Conservation (phyloP, 495 filamentous ascomycete species). For the Hypoxylon rickii region DNA sequence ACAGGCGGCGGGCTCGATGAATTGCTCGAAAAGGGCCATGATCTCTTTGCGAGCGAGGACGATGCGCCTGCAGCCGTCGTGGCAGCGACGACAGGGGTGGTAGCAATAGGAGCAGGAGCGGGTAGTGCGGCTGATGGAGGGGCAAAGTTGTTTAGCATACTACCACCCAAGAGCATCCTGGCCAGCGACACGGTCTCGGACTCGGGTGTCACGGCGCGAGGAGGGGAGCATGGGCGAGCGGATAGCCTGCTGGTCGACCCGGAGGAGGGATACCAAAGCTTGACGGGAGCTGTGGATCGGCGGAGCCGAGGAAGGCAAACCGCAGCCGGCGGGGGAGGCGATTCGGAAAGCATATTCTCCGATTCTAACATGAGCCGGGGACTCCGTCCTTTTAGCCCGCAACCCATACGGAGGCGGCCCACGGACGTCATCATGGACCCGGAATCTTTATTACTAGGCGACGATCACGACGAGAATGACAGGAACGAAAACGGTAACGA, state of each 20-base stretch:
- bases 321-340: too few relatives aligned
- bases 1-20: conserved; percentile 66
- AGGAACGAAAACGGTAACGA: too few relatives aligned
- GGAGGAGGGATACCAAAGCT: conserved; percentile 52
- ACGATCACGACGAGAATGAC: conserved; percentile 3
- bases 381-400: conserved; percentile 59
- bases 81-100: conserved; percentile 4
- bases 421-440: conserved; percentile 46
- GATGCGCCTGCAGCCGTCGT: conserved; percentile 37
- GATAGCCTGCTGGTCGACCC: conserved; percentile 54
- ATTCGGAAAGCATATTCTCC: conserved; percentile 56
- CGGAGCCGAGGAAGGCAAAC: conserved; percentile 21
- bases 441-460: conserved; percentile 41
- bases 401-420: conserved; percentile 47
- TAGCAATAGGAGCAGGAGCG: conserved; percentile 15
- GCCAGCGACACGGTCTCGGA: conserved; percentile 45
- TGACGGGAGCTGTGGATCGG: conserved; percentile 48
- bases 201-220: conserved; percentile 24
- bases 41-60: conserved; percentile 61
- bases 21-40: conserved; percentile 61
- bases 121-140: conserved; percentile 39
- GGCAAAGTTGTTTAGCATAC: conserved; percentile 60
- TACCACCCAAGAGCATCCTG: conserved; percentile 60
- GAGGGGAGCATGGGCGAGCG: conserved; percentile 37
- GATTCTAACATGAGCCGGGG: conserved; percentile 53